Evolutionary conservation across 1,284 basidiomycete genomes (phyloP).

Genomic region (Austropuccinia psidii): DNA sequence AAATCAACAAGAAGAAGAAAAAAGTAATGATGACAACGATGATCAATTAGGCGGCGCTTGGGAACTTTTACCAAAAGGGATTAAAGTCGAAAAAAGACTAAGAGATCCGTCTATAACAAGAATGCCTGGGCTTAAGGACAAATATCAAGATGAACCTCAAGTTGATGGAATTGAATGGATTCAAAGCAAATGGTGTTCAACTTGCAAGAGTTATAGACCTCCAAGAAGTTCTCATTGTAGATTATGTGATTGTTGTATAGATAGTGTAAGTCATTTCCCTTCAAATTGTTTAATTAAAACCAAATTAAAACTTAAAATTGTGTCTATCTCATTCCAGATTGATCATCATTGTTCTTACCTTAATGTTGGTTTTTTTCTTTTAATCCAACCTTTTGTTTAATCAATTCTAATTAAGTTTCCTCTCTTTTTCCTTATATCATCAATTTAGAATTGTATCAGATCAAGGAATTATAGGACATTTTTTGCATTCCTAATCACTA

Average conservation of each 20-base stretch:
- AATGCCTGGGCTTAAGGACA: too few species aligned
- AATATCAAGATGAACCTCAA: too few species aligned
- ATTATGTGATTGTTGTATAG: constrained; percentile 47
- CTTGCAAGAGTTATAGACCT: constrained; percentile 46
- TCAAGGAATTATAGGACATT: constrained; percentile 46
- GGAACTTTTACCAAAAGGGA: constrained; percentile 19
- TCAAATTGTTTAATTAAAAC: too few species aligned
- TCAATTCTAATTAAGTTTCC: neutral
- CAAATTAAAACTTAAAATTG: too few species aligned
- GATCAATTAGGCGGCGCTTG: neutral
- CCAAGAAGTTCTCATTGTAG: constrained; percentile 46
- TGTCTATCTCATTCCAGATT: constrained; percentile 1
- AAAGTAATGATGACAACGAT: neutral
- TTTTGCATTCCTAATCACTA: constrained; percentile 42
- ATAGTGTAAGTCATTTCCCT: too few species aligned
- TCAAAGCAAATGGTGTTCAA: constrained; percentile 46
- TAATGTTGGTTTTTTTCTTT: constrained; percentile 38
- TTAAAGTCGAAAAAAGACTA: constrained; percentile 1
- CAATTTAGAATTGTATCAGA: constrained; percentile 43
- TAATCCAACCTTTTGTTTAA: too few species aligned
- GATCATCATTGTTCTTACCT: constrained; percentile 48
- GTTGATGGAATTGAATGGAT: constrained; percentile 8
- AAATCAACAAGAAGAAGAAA: constrained; percentile 33
- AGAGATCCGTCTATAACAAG: neutral
- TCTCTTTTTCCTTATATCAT: neutral